These are phyloP conservation scores for Coccomyxa sp. DNA, from an alignment of 139 green algal genomes.

Conservation along the genomic window DNA sequence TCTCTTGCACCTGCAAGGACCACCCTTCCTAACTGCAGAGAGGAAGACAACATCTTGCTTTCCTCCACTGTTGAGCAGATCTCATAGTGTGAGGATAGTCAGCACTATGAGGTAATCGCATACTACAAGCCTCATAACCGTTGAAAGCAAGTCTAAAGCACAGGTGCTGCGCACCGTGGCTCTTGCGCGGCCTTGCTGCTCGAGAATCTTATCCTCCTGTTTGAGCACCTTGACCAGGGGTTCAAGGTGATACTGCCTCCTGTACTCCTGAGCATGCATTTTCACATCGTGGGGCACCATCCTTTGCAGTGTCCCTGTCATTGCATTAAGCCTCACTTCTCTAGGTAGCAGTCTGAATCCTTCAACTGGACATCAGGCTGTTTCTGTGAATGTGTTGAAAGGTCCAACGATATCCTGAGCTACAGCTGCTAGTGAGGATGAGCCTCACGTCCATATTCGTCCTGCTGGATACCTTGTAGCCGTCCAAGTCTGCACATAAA, in stretches of 20 bases:
- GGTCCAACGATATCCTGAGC: neutral
- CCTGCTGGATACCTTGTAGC: constrained; percentile 11
- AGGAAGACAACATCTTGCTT: too few species aligned
- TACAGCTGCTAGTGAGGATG: neutral
- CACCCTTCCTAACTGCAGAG: neutral
- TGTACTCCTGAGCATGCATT: constrained; percentile 46
- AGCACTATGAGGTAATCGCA: neutral
- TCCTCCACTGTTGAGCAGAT: too few species aligned
- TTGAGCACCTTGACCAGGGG: constrained; percentile 58
- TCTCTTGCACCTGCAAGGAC: constrained; percentile 54
- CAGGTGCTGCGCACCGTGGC: constrained; percentile 39
- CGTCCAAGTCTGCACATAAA: constrained; percentile 25
- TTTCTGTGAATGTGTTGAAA: neutral
- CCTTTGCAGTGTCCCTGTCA: too few species aligned
- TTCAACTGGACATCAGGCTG: neutral
- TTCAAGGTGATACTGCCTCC: constrained; percentile 63
- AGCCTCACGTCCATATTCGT: constrained; percentile 31
- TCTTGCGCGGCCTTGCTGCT: constrained; percentile 26
- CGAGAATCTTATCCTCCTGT: constrained; percentile 45
- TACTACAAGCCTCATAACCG: neutral
- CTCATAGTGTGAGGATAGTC: neutral
- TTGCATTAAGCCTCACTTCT: too few species aligned
- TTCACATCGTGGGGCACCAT: too few species aligned
- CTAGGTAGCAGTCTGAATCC: too few species aligned
- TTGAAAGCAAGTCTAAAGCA: neutral